Evolutionary conservation across 108 stramenopile species (phyloP).

Genomic region (Cyclostephanos tholiformis): DNA sequence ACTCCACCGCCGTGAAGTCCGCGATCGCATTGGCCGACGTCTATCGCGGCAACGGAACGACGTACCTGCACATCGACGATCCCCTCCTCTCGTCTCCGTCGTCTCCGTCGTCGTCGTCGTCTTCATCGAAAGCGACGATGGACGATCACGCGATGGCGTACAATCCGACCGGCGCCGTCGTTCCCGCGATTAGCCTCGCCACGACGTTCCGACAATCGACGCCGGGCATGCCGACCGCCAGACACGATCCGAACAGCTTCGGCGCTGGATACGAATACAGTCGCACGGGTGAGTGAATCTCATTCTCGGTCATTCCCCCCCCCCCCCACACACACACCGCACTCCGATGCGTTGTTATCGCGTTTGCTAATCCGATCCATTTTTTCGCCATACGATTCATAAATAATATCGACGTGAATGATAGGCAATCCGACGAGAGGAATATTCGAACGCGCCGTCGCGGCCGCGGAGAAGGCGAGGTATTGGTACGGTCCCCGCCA

Average conservation of each 20-base stretch:
- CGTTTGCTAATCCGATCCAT: too few species aligned
- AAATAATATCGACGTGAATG: too few species aligned
- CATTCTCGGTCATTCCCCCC: too few species aligned
- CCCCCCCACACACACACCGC: too few species aligned
- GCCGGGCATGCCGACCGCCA: constrained; percentile 68
- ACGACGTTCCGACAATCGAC: constrained; percentile 79
- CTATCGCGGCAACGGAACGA: constrained; percentile 56
- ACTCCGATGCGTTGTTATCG: too few species aligned
- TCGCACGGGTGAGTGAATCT: constrained; percentile 48
- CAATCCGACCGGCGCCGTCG: constrained; percentile 84
- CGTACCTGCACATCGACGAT: constrained; percentile 56
- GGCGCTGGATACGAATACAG: constrained; percentile 86
- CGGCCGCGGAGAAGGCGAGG: constrained; percentile 66
- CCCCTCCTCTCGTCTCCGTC: constrained; percentile 18
- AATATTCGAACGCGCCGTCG: constrained; percentile 82
- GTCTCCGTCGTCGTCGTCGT: not conserved
- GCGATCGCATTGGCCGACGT: constrained; percentile 38
- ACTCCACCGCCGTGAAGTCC: not conserved
- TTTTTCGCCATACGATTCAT: too few species aligned
- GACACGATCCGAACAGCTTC: constrained; percentile 74
- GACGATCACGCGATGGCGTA: constrained; percentile 2
- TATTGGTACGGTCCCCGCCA: constrained; percentile 49
- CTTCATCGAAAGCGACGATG: too few species aligned
- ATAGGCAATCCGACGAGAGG: constrained; percentile 82
- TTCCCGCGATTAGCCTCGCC: constrained; percentile 71